phyloP scores from a whole-genome alignment of 129 eudicot genomes.

The Arctium minus region DNA sequence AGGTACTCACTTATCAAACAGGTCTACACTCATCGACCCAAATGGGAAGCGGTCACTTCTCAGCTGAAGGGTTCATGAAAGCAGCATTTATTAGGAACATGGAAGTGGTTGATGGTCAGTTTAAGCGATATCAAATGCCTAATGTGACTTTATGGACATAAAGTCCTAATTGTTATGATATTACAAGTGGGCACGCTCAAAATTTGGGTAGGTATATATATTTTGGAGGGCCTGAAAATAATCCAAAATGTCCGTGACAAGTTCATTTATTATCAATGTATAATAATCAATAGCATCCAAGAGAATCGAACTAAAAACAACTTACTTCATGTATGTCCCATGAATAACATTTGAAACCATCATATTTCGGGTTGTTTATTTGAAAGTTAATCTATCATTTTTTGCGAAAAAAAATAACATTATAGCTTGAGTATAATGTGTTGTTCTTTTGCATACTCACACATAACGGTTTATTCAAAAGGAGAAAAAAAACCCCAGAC shows the following conservation, averaged over 20 bases:
- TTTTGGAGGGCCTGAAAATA: constrained; percentile 21
- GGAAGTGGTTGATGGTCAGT: constrained; percentile 6
- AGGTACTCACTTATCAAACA: background rate
- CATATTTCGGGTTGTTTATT: too few species aligned
- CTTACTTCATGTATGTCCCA: too few species aligned
- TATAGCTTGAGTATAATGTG: too few species aligned
- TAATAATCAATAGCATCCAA: too few species aligned
- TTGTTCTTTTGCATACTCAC: too few species aligned
- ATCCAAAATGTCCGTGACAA: background rate
- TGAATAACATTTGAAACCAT: too few species aligned
- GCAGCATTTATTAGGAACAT: constrained; percentile 17
- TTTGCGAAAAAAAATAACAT: too few species aligned
- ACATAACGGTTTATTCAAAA: too few species aligned
- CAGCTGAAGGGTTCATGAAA: constrained; percentile 11
- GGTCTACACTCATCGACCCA: constrained; percentile 13
- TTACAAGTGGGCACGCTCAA: background rate
- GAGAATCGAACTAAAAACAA: too few species aligned
- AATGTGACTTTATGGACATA: background rate
- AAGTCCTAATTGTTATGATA: constrained; percentile 14
- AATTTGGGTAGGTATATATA: constrained; percentile 14
- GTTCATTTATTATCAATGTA: too few species aligned
- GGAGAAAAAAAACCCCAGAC: too few species aligned
- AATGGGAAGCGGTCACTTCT: constrained; percentile 29
- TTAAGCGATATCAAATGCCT: background rate
- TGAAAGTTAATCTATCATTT: too few species aligned